phyloP scores from a whole-genome alignment of 176 grass and related monocot genomes.

The Echinochloa phyllopogon region DNA sequence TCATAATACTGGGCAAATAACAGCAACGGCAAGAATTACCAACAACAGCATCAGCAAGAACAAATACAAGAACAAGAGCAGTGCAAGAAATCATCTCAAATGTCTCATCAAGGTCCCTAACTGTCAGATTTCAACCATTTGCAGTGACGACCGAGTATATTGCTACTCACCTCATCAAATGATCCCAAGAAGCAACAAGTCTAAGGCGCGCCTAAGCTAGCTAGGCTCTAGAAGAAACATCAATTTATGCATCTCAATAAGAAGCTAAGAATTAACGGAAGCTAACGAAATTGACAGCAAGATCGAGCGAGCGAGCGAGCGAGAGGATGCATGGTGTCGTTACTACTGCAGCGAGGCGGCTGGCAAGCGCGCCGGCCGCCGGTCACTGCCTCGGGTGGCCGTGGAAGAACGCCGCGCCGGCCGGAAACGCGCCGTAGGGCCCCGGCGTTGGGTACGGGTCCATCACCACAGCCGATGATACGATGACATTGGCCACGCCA shows the following conservation, averaged over 20 bases:
- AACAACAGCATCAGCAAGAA: background rate
- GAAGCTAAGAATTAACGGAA: constrained; percentile 45
- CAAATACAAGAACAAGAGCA: background rate
- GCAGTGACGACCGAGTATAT: constrained; percentile 38
- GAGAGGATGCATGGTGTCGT: constrained; percentile 41
- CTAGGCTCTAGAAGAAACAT: constrained; percentile 57
- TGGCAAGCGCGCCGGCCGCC: background rate
- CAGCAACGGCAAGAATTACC: background rate
- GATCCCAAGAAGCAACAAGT: constrained; percentile 50
- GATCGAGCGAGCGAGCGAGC: constrained; percentile 45
- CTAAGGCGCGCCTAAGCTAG: constrained; percentile 49
- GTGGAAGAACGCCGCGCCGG: constrained; percentile 68
- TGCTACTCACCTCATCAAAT: constrained; percentile 40
- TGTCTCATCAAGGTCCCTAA: constrained; percentile 51
- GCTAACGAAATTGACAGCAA: constrained; percentile 49
- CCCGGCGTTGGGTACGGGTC: constrained; percentile 88
- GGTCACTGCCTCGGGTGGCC: constrained; percentile 58
- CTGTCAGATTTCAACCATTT: constrained; percentile 58
- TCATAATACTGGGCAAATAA: background rate
- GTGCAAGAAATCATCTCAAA: constrained; percentile 44
- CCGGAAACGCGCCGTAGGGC: constrained; percentile 53
- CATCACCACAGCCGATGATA: constrained; percentile 80
- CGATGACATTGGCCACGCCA: constrained; percentile 35
- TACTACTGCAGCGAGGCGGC: constrained; percentile 45
- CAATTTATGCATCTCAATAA: constrained; percentile 66